These are phyloP conservation scores for Pleurotus eryngii DNA, from an alignment of 768 basidiomycete species.

Conservation along the genomic window DNA sequence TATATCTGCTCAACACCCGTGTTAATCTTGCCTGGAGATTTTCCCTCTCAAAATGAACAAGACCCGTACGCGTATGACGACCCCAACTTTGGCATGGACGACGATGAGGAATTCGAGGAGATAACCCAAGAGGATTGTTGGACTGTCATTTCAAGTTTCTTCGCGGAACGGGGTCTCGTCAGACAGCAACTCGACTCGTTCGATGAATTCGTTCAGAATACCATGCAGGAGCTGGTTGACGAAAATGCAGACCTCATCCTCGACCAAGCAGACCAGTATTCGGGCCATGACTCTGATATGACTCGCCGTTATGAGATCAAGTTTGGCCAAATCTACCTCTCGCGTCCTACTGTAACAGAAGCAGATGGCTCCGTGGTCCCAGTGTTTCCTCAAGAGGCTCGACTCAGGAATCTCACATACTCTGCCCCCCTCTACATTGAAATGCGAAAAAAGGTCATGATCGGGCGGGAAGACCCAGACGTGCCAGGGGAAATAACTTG, in stretches of 20 bases:
- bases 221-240: slow-evolving; percentile 98
- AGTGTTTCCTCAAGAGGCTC: slow-evolving; percentile 95
- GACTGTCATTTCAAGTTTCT: slow-evolving; percentile 95
- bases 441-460: slow-evolving; percentile 81
- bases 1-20: slow-evolving; percentile 21
- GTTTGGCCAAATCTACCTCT: slow-evolving; percentile 97
- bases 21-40: slow-evolving; percentile 41
- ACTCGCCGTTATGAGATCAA: slow-evolving; percentile 95
- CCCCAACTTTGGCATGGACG: slow-evolving; percentile 52
- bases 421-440: slow-evolving; percentile 95
- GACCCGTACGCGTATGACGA: slow-evolving; percentile 62
- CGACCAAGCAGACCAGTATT: slow-evolving; percentile 95
- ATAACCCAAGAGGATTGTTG: slow-evolving; percentile 94
- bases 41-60: slow-evolving; percentile 34
- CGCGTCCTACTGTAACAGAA: slow-evolving; percentile 91
- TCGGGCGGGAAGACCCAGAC: slow-evolving; percentile 79
- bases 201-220: slow-evolving; percentile 98
- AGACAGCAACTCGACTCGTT: slow-evolving; percentile 97
- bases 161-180: slow-evolving; percentile 95
- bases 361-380: slow-evolving; percentile 92
- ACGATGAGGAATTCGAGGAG: slow-evolving; percentile 59
- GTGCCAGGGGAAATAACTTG: slow-evolving; percentile 77
- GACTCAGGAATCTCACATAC: slow-evolving; percentile 92
- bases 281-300: slow-evolving; percentile 75
- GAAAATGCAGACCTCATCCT: slow-evolving; percentile 94